Conservation (phyloP, 768 basidiomycete species). For the Phallus indusiatus region DNA sequence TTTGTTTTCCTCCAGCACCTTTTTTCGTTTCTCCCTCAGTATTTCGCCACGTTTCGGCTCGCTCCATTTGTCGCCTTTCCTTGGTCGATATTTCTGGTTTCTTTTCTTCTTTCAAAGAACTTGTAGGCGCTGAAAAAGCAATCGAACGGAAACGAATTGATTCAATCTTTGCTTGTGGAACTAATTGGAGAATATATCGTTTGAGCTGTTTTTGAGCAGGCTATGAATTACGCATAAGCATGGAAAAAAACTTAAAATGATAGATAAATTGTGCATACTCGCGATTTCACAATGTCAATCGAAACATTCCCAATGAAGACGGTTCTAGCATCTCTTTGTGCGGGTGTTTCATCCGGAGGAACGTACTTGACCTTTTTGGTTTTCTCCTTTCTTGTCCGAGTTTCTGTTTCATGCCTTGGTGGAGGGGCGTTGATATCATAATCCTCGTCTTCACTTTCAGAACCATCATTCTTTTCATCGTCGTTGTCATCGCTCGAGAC, state of each 20-base stretch:
- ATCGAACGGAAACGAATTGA: constrained; percentile 90
- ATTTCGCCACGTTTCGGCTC: constrained; percentile 14
- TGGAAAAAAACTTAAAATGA: neutral
- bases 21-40: neutral
- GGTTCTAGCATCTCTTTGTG: constrained; percentile 70
- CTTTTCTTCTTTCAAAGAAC: constrained; percentile 42
- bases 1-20: neutral
- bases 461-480: constrained; percentile 13
- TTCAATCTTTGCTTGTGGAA: constrained; percentile 77
- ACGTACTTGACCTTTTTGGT: constrained; percentile 35
- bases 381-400: constrained; percentile 22
- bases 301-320: constrained; percentile 89
- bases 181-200: constrained; percentile 61
- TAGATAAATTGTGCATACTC: constrained; percentile 46
- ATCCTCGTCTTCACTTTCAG: constrained; percentile 17
- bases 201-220: constrained; percentile 66
- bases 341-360: constrained; percentile 62
- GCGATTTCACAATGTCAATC: constrained; percentile 63
- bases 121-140: constrained; percentile 77
- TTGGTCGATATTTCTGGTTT: constrained; percentile 24
- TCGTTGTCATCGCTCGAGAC: constrained; percentile 17
- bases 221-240: constrained; percentile 30
- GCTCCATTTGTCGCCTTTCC: constrained; percentile 10
- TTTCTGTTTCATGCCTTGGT: constrained; percentile 11
- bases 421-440: constrained; percentile 17